phyloP scores from a whole-genome alignment of 2,329 filamentous ascomycete species.

The Trichoderma simmonsii region DNA sequence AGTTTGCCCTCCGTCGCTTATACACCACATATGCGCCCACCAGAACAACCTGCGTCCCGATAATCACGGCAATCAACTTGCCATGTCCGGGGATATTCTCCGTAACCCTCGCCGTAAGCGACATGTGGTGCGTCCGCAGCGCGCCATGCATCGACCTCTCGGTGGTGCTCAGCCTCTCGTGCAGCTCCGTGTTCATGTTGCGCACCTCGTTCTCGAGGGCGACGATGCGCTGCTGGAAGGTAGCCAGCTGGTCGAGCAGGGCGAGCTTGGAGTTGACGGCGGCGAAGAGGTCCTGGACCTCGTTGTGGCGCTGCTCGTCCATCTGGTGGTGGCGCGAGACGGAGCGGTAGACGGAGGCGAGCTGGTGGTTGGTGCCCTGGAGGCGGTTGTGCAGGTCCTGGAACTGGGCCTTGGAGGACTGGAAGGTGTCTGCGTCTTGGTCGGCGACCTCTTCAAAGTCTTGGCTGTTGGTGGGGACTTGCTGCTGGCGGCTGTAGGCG shows the following conservation, averaged over 20 bases:
- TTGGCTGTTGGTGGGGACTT: slow-evolving; percentile 26
- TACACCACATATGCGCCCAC: slow-evolving; percentile 70
- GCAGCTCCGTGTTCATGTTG: slow-evolving; percentile 54
- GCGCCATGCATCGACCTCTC: slow-evolving; percentile 53
- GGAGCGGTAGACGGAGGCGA: slow-evolving; percentile 59
- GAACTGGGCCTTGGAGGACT: slow-evolving; percentile 63
- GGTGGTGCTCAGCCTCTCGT: slow-evolving; percentile 47
- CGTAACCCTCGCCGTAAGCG: slow-evolving; percentile 47
- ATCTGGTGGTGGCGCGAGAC: slow-evolving; percentile 49
- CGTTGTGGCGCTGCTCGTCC: slow-evolving; percentile 55
- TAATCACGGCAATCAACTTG: slow-evolving; percentile 63
- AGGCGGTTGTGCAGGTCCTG: slow-evolving; percentile 81
- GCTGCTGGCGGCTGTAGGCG: not conserved
- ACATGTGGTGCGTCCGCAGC: slow-evolving; percentile 49
- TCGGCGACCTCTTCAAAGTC: slow-evolving; percentile 46
- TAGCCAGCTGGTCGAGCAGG: slow-evolving; percentile 43
- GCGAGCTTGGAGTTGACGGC: slow-evolving; percentile 47
- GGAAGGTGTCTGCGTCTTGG: slow-evolving; percentile 45
- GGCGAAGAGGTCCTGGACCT: slow-evolving; percentile 48
- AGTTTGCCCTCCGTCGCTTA: slow-evolving; percentile 70
- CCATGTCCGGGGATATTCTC: slow-evolving; percentile 49
- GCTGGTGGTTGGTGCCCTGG: slow-evolving; percentile 67
- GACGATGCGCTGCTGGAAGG: slow-evolving; percentile 45
- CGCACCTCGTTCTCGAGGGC: slow-evolving; percentile 58
- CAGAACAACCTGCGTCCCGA: slow-evolving; percentile 71